These are phyloP conservation scores for Collybia sordida DNA, from an alignment of 768 basidiomycete species.

Conservation along the genomic window DNA sequence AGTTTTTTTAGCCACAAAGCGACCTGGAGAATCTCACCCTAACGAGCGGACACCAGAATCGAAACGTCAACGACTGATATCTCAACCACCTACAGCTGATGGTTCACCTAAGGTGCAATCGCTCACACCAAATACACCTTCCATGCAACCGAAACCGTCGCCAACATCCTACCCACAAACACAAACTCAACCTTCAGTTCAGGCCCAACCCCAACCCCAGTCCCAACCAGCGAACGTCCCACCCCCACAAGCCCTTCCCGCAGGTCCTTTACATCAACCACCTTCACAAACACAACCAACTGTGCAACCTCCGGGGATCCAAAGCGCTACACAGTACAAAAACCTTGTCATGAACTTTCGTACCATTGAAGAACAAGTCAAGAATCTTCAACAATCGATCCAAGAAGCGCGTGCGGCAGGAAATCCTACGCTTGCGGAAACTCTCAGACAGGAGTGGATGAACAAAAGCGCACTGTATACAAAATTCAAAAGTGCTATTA, in stretches of 20 bases:
- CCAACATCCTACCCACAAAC: constrained; percentile 15
- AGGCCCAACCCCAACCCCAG: constrained; percentile 18
- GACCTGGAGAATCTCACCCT: constrained; percentile 35
- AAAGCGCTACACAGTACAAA: not conserved
- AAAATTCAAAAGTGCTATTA: constrained; percentile 6
- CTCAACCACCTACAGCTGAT: constrained; percentile 15
- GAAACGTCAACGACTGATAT: constrained; percentile 40
- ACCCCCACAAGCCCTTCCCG: constrained; percentile 1
- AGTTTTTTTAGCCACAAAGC: constrained; percentile 35
- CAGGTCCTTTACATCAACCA: not conserved
- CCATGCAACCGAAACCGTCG: constrained; percentile 22
- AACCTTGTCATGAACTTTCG: not conserved
- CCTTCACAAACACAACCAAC: not conserved
- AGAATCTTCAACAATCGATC: not conserved
- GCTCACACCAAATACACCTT: constrained; percentile 14
- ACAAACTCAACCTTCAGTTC: constrained; percentile 17
- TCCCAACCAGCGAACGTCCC: constrained; percentile 11
- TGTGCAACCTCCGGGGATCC: not conserved
- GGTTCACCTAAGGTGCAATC: constrained; percentile 19
- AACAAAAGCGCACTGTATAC: constrained; percentile 5
- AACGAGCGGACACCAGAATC: constrained; percentile 40
- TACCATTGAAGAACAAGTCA: constrained; percentile 8
- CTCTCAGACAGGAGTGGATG: constrained; percentile 10
- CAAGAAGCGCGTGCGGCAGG: constrained; percentile 11
- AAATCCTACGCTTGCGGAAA: constrained; percentile 4